Evolutionary conservation across 2,329 filamentous ascomycete genomes (phyloP), one percentile per base, ranked within the genome.

Genomic region (Blumeria hordei): DNA sequence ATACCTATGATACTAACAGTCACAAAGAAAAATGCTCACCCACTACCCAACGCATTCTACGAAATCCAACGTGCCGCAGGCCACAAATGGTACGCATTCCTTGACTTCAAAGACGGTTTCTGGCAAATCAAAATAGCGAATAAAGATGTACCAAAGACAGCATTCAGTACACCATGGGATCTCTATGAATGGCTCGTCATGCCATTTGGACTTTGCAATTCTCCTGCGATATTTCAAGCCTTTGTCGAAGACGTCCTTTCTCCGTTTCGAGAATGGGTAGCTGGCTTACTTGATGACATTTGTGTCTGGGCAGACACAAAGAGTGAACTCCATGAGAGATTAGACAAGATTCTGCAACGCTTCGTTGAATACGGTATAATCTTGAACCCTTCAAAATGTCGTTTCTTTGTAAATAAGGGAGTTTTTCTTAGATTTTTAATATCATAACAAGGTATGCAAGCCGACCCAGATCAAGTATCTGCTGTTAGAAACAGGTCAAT

Each of bases 201-300:
- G 37, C 54, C 49, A 10, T 57, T 57, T 28, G 50, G 54, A 11
- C 32, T 57, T 6, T 33, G 16, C 10, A 57, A 54, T 28, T 35
- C 32, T 9, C 54, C 49, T 1, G 35, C 54, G 7, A 53, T 34
- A 5, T 56, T 44, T 39, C 50, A 57, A 54, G 35, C 35, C 34
- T 53, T 53, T 14, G 34, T 53, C n/a, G n/a, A 32, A 18, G 35
- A 53, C 7, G 34, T 53, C n/a, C 11, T 53, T 7, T n/a, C 11
- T 3, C 51, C 36, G 32, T 34, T 53, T 53, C 36, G 35, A 5
- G 51, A 32, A 10, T 8, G 33, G 33, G 14, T 41, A 28, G 21
- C 45, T 14, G 21, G 45, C n/a, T 14, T 49, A 6, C 21, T 28
- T 28, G 21, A 28, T 28, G 21, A 28, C 21, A 4, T 28, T 28